Evolutionary conservation across 108 stramenopile genomes (phyloP), one percentile per base, ranked within the genome.

Genomic region (Pseudonitzschia pungens): DNA sequence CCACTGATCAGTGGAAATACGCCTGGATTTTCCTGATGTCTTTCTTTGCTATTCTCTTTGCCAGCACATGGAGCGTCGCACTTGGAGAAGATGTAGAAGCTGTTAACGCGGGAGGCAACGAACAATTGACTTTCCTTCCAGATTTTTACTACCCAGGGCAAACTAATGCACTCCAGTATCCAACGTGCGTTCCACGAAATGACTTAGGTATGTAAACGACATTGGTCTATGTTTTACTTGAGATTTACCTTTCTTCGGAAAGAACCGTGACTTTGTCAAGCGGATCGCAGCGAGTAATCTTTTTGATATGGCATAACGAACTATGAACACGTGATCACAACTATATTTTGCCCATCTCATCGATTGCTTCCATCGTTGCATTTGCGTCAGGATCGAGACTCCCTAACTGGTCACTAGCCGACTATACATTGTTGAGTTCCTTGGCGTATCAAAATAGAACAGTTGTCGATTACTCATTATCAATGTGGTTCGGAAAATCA

Each of bases 341-440:
- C 36, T 36, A 36, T 2, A 36, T 36, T 36, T 36, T 6, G 36
- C 36, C 36, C 36, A 36, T 6, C 36, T 36, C 36, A 36, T 36
- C 36, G 10, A 14, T 54, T 54, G 53, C 14, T 54, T 54, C 14
- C 53, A 24, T 54, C 53, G 53, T 54, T 54, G 53, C 53, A 24
- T 54, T 15, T 10, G 53, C 53, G 4, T 36, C 24, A 54, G n/a
- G 15, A 54, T 24, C n/a, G 10, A 15, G 24, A 54, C 60, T 62
- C 27, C 29, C 18, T 21, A 60, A 68, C 18, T 76, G 79, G 22
- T 72, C 82, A 8, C 78, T 87, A 16, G 79, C 68, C 18, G 91
- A 92, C 72, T 90, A 77, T 69, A 66, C 86, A 1, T 87, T 80
- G 44, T 54, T 92, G 42, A 65, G 88, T 28, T 53, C 50, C 12